phyloP scores from a whole-genome alignment of 441 rosid genomes.

The Manihot esculenta region DNA sequence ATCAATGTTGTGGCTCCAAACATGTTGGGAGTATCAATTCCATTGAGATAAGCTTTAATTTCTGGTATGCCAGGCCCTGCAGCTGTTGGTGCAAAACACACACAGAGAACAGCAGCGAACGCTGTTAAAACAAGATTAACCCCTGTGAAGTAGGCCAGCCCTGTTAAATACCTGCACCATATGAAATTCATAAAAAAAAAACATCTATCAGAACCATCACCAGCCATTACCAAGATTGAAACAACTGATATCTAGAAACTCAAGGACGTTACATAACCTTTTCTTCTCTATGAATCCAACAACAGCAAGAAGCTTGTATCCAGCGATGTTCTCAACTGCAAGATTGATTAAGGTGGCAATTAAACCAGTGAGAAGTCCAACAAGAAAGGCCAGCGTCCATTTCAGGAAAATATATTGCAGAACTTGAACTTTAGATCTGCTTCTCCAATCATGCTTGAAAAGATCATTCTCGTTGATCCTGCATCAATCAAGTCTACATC shows the following conservation, averaged over 20 bases:
- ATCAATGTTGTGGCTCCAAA: conserved; percentile 71
- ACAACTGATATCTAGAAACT: background rate
- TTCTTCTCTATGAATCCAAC: conserved; percentile 50
- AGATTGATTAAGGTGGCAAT: conserved; percentile 86
- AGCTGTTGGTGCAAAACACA: conserved; percentile 88
- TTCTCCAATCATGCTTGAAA: conserved; percentile 97
- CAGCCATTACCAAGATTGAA: background rate
- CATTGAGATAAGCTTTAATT: conserved; percentile 96
- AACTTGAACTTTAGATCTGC: conserved; percentile 78
- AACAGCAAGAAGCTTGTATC: conserved; percentile 83
- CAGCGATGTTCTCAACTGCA: conserved; percentile 90
- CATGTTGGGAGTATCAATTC: conserved; percentile 93
- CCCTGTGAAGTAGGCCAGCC: conserved; percentile 57
- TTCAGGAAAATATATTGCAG: conserved; percentile 80
- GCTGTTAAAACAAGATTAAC: conserved; percentile 61
- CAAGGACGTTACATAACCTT: conserved; percentile 37
- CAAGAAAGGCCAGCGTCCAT: conserved; percentile 79
- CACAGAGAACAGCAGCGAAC: conserved; percentile 68
- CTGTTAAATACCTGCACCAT: conserved; percentile 60
- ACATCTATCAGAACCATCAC: background rate
- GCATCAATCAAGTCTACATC: conserved; percentile 23
- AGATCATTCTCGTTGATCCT: conserved; percentile 92
- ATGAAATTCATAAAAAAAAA: background rate
- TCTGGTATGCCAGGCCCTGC: conserved; percentile 98
- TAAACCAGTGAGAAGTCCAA: conserved; percentile 82